A percentile compares a stretch with the other conserved stretches of the same genome.
Conservation (phyloP, 257 asterid genomes). For the Mentha longifolia region DNA sequence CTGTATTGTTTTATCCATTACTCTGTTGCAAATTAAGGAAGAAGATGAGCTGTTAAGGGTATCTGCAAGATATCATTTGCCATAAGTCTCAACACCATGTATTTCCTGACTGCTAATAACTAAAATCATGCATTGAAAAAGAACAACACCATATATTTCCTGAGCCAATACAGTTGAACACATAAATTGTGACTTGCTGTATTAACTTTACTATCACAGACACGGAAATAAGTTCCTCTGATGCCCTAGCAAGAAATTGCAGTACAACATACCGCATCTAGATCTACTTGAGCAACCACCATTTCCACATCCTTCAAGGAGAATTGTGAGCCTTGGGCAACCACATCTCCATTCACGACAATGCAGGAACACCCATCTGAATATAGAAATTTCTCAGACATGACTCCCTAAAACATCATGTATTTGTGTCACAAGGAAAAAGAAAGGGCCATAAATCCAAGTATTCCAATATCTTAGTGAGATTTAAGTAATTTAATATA, state of each 20-base stretch:
- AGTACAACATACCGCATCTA: constrained; percentile 80
- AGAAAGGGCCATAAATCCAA: not conserved
- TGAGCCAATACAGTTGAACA: constrained; percentile 14
- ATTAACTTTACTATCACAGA: constrained; percentile 15
- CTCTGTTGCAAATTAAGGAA: constrained; percentile 15
- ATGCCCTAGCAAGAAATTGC: constrained; percentile 22
- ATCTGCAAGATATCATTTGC: constrained; percentile 5
- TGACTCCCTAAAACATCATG: constrained; percentile 27
- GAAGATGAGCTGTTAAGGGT: not conserved
- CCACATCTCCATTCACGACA: constrained; percentile 91
- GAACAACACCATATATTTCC: constrained; percentile 20
- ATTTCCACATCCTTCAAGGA: constrained; percentile 91
- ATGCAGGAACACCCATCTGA: constrained; percentile 97
- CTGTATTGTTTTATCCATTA: not conserved
- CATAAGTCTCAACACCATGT: no score
- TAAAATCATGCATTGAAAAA: not conserved
- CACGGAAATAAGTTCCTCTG: not conserved
- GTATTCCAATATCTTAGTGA: not conserved
- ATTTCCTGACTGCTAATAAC: no score
- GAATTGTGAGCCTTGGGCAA: constrained; percentile 94
- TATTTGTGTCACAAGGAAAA: constrained; percentile 16
- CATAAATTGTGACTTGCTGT: not conserved
- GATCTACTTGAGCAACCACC: constrained; percentile 92
- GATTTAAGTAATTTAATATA: not conserved
- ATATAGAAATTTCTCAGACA: constrained; percentile 29